Base-by-base conservation (phyloP, 805 yeast genomes). In the Myxozyma mucilagina region DNA sequence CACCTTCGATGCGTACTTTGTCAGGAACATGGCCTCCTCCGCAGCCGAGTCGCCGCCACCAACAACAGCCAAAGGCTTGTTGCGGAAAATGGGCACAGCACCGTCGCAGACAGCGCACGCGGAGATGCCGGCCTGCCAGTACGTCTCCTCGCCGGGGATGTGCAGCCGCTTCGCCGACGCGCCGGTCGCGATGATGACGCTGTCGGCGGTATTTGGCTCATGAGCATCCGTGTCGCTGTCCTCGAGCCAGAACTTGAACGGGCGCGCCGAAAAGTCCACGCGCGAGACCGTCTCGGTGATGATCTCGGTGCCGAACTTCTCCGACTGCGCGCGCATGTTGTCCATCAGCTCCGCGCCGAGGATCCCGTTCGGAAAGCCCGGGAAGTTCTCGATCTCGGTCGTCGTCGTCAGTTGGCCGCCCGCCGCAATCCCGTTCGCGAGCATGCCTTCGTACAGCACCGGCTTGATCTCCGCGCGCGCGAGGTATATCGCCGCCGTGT, bases 71-170 rank as follows among this genome's bases (percentile, higher is more conserved):
- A 94, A 84, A 43, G 99, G 98, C 78, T 91, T 89, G 82, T 94
- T 89, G 82, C 98, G 89, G 82, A 94, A 94, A 70, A 94, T 92
- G 70, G 99, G 99, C 53, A 94, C 96, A 38, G 99, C 99, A 78
- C 99, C 99, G 75, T 94, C 99, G 80, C 99, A 94, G 65, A 94
- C 99, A 44, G 99, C 99, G 82, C 99, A 94, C 16, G 99, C 99
- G 69, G 97, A 89, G 69, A 94, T 94, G 76, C 99, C 99, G 75
- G 87, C 88, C 81, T 94, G 99, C 99, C 99, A 94, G 84, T 94
- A 94, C 39, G 83, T 82, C 68, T 94, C 98, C 80, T 94, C 99
- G 71, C 99, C 99, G 61, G 97, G 97, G 64, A 94, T 80, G 74
- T 83, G 78, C 78, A 94, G 82, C 81, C 99, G 89, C 82, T 87